Evolutionary conservation across 163 green algal species (phyloP), one percentile per base, ranked within the genome.

Genomic region (Scenedesmus sp.): DNA sequence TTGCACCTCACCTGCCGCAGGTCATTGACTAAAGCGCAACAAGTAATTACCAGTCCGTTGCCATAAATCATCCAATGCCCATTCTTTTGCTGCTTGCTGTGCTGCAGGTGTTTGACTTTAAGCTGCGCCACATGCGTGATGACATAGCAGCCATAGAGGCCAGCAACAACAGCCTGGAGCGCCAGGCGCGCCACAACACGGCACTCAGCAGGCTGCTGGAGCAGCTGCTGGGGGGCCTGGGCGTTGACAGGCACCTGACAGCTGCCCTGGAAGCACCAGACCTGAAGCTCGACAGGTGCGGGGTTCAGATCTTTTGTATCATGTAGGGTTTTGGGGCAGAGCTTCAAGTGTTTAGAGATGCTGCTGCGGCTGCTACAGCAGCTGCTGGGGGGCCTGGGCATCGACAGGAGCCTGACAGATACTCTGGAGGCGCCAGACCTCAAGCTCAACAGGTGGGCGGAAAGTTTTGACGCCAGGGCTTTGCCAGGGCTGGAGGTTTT

Each of bases 81-180:
- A n/a, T n/a, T n/a, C n/a, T n/a, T n/a, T n/a, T n/a, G n/a, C n/a
- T n/a, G n/a, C n/a, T n/a, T n/a, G n/a, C n/a, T 82, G 73, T 87
- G 81, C 18, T 3, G 18, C 86, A 92, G 74, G 94, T 99, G 8
- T 98, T 99, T 90, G 97, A 99, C 90, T 90, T 97, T 82, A 99
- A 98, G 93, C 91, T 99, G 73, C 93, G 94, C n/a, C 97, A 99
- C 94, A 99, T 99, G 97, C 94, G 96, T 7, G 94, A 97, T 46
- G 97, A 98, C 86, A 97, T 98, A 2, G 93, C 95, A 52, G 96
- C 96, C 67, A 99, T 99, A 15, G 97, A 99, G 95, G 93, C 91
- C 52, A 94, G 94, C 59, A 99, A 99, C 95, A 99, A 99, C 95
- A 94, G 88, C 74, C 93, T 99, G 92, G 96, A 99, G 95, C 94